These are phyloP conservation scores for Tulasnella sp. DNA, from an alignment of 768 basidiomycete species.

Conservation along the genomic window DNA sequence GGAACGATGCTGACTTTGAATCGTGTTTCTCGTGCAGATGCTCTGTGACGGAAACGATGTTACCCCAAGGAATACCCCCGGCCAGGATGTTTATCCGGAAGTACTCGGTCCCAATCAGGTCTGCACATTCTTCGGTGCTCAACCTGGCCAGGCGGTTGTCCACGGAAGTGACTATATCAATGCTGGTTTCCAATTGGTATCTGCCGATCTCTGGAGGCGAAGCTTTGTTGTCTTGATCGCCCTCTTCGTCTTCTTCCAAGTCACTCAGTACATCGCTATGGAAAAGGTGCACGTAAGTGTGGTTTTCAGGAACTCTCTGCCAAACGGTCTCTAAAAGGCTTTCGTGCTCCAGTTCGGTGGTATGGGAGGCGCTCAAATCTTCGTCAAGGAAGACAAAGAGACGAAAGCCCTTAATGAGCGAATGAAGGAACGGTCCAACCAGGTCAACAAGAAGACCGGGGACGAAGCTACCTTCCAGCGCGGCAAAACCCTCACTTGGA, in stretches of 20 bases:
- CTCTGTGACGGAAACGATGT: constrained; percentile 62
- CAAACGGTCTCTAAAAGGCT: constrained; percentile 44
- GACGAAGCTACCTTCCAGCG: constrained; percentile 31
- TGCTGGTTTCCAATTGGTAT: constrained; percentile 39
- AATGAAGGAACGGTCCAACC: constrained; percentile 39
- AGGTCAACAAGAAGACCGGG: constrained; percentile 31
- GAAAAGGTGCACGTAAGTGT: constrained; percentile 58
- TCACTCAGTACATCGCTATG: constrained; percentile 61
- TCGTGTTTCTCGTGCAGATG: constrained; percentile 42
- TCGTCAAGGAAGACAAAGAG: constrained; percentile 42
- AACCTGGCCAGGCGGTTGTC: constrained; percentile 39
- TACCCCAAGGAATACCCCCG: constrained; percentile 61
- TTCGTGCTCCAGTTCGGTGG: constrained; percentile 45
- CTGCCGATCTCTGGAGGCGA: constrained; percentile 35
- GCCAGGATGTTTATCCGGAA: constrained; percentile 58
- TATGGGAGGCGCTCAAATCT: constrained; percentile 42
- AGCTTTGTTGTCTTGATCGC: constrained; percentile 67
- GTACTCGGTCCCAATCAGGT: constrained; percentile 35
- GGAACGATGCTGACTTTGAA: constrained; percentile 34
- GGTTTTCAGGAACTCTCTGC: constrained; percentile 30
- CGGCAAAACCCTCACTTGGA: constrained; percentile 48
- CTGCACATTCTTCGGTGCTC: constrained; percentile 23
- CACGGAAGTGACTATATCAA: constrained; percentile 58
- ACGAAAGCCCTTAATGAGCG: constrained; percentile 39
- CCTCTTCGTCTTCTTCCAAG: constrained; percentile 65